Conservation (phyloP, 1,139 yeast species). For the Zygoascus hellenicus region DNA sequence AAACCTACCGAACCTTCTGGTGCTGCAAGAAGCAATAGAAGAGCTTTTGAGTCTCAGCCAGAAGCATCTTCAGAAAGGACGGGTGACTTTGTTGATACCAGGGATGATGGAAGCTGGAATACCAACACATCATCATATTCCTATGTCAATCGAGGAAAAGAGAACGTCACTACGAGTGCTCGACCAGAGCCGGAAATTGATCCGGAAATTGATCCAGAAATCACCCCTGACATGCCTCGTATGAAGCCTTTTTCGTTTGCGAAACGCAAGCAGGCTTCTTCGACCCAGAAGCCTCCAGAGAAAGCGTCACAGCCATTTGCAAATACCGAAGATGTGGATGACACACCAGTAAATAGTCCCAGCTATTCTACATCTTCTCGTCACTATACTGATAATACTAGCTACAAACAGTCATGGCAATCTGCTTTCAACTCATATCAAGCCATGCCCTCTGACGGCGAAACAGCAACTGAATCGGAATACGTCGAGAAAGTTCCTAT, state of each 20-base stretch:
- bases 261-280: constrained; percentile 1
- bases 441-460: constrained; percentile 2
- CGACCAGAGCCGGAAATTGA: background rate
- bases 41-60: too few relatives aligned
- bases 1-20: too few relatives aligned
- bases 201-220: background rate
- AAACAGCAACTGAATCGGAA: constrained; percentile 6
- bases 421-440: constrained; percentile 5
- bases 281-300: background rate
- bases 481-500: constrained; percentile 11
- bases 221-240: background rate
- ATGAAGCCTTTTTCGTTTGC: constrained; percentile 5
- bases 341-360: constrained; percentile 1
- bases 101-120: constrained; percentile 8
- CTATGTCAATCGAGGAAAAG: constrained; percentile 11
- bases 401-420: constrained; percentile 8
- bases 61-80: constrained; percentile 3
- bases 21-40: too few relatives aligned
- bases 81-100: constrained; percentile 6
- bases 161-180: background rate
- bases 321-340: background rate
- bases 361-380: background rate
- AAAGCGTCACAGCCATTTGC: background rate
- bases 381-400: constrained; percentile 7
- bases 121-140: constrained; percentile 14